Base-by-base conservation (phyloP, 768 basidiomycete species). In the Amanita molliuscula region DNA sequence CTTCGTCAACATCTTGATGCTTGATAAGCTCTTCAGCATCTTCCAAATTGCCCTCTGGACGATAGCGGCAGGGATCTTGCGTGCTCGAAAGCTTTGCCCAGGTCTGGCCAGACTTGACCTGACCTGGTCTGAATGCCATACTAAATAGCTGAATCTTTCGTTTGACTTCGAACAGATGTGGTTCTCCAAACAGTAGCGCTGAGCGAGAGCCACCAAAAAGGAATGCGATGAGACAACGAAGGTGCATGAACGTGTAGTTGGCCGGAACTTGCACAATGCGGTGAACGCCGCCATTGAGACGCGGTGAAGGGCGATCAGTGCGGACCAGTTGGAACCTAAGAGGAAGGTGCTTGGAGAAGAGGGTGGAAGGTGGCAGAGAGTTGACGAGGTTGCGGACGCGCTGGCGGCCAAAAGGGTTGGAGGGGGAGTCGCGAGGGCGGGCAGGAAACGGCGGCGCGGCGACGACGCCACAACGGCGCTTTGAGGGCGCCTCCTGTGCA, bases 251-350 rank as follows among this genome's bases (percentile, higher is more conserved):
- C 0, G 81, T 82, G 59, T 85, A 87, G 59, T 73, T 83, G 23
- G 78, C 66, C 0, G 85, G 85, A 6, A 85, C 81, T 54, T 84
- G 84, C 4, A 78, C 77, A 47, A 86, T 65, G 47, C 84, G 75
- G 57, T 79, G 77, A 3, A 82, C 71, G 4, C 79, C 77, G 4
- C 80, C 76, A 48, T 67, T 62, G 8, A 60, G 59, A 1, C 65
- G 61, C 8, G 56, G 56, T 2, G 61, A 29, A 40, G 50, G 46
- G 33, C 51, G 41, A 38, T 63, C 61, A 10, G 59, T 53, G 38
- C 72, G 69, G 40, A 78, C 61, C 44, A 82, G 65, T 62, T 84
- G 83, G 59, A 84, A 77, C 16, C 81, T 77, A 13, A 86, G 71
- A 0, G 80, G 68, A 20, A 83, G 67, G 55, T 87, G 83, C 51